Conservation (phyloP, 331 rosid genomes). For the Pyrus hybrid region DNA sequence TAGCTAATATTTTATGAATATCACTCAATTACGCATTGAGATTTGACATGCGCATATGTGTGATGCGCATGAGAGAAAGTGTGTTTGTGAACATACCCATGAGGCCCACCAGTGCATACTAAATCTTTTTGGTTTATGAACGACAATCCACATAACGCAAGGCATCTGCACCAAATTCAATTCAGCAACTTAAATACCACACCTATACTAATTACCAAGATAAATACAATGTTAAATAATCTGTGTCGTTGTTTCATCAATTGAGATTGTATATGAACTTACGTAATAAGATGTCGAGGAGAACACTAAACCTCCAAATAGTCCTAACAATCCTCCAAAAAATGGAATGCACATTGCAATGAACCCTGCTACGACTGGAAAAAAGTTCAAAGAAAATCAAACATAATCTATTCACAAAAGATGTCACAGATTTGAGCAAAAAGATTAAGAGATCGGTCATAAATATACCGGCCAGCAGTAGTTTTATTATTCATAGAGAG, state of each 20-base stretch:
- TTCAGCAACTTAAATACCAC: neutral
- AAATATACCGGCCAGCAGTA: too few species aligned
- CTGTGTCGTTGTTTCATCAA: neutral
- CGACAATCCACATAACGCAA: slow-evolving; percentile 42
- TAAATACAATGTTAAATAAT: neutral
- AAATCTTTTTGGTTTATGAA: slow-evolving; percentile 24
- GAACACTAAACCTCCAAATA: slow-evolving; percentile 69
- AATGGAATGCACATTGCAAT: slow-evolving; percentile 50
- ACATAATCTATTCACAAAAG: neutral
- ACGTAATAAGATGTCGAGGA: slow-evolving; percentile 62
- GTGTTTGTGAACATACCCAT: slow-evolving; percentile 14
- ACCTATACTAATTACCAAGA: neutral
- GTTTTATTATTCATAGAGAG: neutral
- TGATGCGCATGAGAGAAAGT: too few species aligned
- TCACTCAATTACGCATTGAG: too few species aligned
- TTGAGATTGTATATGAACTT: slow-evolving; percentile 13
- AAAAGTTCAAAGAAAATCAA: neutral
- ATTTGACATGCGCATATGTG: too few species aligned
- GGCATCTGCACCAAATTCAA: slow-evolving; percentile 11
- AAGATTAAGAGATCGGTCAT: neutral
- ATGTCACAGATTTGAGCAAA: neutral
- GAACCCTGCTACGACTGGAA: slow-evolving; percentile 31
- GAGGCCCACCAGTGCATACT: slow-evolving; percentile 44
- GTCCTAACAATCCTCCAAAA: slow-evolving; percentile 68
- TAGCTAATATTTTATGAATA: too few species aligned